phyloP scores from a whole-genome alignment of 2,329 filamentous ascomycete species.

The Aaosphaeria arxii region DNA sequence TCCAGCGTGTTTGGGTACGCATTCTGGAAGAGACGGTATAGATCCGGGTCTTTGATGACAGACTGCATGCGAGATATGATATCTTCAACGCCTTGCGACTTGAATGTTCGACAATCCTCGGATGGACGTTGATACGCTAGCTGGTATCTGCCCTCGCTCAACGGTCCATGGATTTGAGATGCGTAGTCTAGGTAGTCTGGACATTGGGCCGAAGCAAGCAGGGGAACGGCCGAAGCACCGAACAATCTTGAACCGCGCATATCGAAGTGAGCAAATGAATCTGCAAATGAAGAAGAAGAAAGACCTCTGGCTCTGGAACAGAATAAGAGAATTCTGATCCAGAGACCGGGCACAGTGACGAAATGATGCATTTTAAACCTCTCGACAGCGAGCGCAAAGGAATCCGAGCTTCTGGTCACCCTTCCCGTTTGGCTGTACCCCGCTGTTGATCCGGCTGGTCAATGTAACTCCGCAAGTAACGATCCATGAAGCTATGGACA shows the following conservation, averaged over 20 bases:
- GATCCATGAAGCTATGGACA: slow-evolving; percentile 10
- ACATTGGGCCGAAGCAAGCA: slow-evolving; percentile 33
- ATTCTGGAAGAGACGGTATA: slow-evolving; percentile 69
- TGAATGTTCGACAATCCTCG: slow-evolving; percentile 47
- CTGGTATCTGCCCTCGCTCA: slow-evolving; percentile 43
- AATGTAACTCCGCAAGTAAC: slow-evolving; percentile 16
- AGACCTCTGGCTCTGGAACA: neutral
- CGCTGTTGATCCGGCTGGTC: slow-evolving; percentile 21
- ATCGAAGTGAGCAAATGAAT: slow-evolving; percentile 4
- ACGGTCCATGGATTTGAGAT: slow-evolving; percentile 40
- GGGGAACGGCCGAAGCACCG: slow-evolving; percentile 7
- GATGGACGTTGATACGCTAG: slow-evolving; percentile 46
- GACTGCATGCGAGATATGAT: slow-evolving; percentile 31
- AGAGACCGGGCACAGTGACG: slow-evolving; percentile 4
- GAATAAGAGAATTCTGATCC: neutral
- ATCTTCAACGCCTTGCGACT: slow-evolving; percentile 42
- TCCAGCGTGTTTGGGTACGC: slow-evolving; percentile 73
- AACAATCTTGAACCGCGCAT: slow-evolving; percentile 23
- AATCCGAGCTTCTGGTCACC: slow-evolving; percentile 10
- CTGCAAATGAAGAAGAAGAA: neutral
- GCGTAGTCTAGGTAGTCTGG: slow-evolving; percentile 46
- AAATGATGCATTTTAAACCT: slow-evolving; percentile 7
- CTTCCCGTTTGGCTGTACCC: slow-evolving; percentile 24
- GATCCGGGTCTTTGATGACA: slow-evolving; percentile 53
- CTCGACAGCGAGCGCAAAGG: slow-evolving; percentile 4